phyloP scores from a whole-genome alignment of 2,329 filamentous ascomycete genomes.

The Diatrype stigma region DNA sequence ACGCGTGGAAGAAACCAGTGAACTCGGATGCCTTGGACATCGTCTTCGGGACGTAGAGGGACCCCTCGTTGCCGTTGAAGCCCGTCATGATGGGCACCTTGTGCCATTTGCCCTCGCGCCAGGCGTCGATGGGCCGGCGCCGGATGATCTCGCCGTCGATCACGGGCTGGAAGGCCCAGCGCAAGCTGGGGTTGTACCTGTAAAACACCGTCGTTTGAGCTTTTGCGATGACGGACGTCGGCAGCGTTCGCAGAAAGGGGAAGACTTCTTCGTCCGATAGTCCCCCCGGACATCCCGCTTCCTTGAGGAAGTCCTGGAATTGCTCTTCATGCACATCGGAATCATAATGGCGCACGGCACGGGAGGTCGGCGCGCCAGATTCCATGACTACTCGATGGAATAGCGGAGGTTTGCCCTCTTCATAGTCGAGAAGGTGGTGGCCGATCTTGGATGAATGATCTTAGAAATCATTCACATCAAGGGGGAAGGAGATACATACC shows the following conservation, averaged over 20 bases:
- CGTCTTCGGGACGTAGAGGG: conserved; percentile 36
- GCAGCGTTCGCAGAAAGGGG: conserved; percentile 35
- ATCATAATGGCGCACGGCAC: conserved; percentile 34
- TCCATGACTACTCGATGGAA: conserved; percentile 36
- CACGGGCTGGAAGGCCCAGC: conserved; percentile 52
- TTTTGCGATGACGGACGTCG: conserved; percentile 21
- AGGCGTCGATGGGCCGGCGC: conserved; percentile 21
- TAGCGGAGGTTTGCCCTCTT: conserved; percentile 31
- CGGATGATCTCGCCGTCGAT: conserved; percentile 33
- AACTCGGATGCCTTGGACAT: conserved; percentile 31
- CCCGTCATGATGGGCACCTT: conserved; percentile 37
- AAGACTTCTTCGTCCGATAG: conserved; percentile 43
- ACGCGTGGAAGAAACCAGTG: conserved; percentile 31
- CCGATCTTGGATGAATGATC: conserved; percentile 41
- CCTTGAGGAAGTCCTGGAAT: conserved; percentile 42
- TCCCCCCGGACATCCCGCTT: conserved; percentile 38
- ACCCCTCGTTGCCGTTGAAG: conserved; percentile 40
- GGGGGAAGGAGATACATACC: conserved; percentile 23
- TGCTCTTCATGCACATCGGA: conserved; percentile 48
- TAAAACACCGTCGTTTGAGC: conserved; percentile 32
- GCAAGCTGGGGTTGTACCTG: conserved; percentile 30
- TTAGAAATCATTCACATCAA: conserved; percentile 4
- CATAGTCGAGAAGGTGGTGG: conserved; percentile 45
- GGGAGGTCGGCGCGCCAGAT: conserved; percentile 35
- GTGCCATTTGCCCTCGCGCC: conserved; percentile 23